A percentile compares a stretch with the other conserved stretches of the same genome.
Evolutionary conservation across 78 protist species (phyloP).

Genomic region (Monosiga brevicollis): DNA sequence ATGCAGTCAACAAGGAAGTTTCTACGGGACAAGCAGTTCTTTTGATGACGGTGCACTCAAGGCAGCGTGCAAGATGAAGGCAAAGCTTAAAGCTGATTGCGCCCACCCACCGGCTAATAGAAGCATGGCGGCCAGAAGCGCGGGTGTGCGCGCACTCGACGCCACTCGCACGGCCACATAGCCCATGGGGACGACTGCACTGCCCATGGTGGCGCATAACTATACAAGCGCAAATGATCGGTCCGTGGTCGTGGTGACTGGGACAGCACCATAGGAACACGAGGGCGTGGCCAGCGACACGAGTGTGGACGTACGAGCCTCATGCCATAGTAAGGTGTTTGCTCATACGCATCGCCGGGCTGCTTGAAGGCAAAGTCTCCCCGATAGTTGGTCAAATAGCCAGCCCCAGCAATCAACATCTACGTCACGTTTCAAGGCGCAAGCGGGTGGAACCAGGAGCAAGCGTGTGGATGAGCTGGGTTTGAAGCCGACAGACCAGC

Average conservation of each 20-base stretch:
- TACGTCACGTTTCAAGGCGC: no score
- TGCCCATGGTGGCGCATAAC: not conserved
- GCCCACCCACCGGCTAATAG: no score
- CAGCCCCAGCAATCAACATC: constrained; percentile 2
- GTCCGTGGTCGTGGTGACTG: constrained; percentile 4
- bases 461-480: no score
- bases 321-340: not conserved
- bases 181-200: not conserved
- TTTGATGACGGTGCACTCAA: no score
- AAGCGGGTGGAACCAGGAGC: no score
- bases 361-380: constrained; percentile 23
- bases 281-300: not conserved
- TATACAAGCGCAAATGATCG: constrained; percentile 7
- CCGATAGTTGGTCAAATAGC: constrained; percentile 6
- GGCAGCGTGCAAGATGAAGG: no score
- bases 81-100: no score
- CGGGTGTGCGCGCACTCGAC: not conserved
- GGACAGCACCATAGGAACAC: not conserved
- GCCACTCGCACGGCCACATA: not conserved
- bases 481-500: no score
- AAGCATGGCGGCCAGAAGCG: not conserved
- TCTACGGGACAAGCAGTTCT: no score
- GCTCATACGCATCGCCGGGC: not conserved
- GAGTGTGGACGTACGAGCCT: not conserved
- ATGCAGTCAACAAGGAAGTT: constrained; percentile 1